phyloP scores from a whole-genome alignment of 371 early-diverging fungal genomes.

The Lichtheimia hyalospora region DNA sequence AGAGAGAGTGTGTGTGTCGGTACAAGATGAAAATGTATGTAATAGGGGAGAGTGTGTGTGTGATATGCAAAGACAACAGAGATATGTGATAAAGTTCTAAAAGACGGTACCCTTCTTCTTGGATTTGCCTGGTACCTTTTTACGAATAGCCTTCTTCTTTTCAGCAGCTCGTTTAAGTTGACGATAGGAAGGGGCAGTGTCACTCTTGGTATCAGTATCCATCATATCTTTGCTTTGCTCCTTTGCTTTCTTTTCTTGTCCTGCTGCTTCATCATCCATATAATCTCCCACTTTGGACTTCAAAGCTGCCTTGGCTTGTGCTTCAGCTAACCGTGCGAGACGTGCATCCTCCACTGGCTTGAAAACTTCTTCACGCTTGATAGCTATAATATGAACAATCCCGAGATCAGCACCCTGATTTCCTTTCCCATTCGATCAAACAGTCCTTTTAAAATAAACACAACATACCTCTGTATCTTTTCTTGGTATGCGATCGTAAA shows the following conservation, averaged over 20 bases:
- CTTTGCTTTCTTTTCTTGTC: conserved; percentile 8
- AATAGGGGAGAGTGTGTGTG: neutral
- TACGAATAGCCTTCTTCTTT: conserved; percentile 12
- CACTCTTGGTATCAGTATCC: conserved; percentile 35
- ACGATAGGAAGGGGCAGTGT: conserved; percentile 21
- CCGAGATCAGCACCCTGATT: neutral
- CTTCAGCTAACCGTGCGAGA: conserved; percentile 41
- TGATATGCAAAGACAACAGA: neutral
- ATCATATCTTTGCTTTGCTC: conserved; percentile 34
- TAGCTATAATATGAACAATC: conserved; percentile 19
- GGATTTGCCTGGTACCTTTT: neutral
- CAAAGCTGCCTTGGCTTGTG: conserved; percentile 46
- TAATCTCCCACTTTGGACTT: conserved; percentile 26
- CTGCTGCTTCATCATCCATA: conserved; percentile 15
- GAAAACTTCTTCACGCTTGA: conserved; percentile 46
- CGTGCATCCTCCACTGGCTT: conserved; percentile 48
- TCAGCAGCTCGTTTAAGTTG: too few species aligned
- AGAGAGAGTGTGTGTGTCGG: neutral
- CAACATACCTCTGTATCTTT: conserved; percentile 35
- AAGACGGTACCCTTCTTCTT: neutral
- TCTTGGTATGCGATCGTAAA: conserved; percentile 46
- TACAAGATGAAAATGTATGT: neutral
- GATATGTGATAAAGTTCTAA: neutral
- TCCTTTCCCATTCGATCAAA: too few species aligned
- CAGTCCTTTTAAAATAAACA: too few species aligned